A percentile compares a stretch with the other conserved stretches of the same genome.
Evolutionary conservation across 2,329 filamentous ascomycete species (phyloP).

Genomic region (Podosphaera leucotricha): DNA sequence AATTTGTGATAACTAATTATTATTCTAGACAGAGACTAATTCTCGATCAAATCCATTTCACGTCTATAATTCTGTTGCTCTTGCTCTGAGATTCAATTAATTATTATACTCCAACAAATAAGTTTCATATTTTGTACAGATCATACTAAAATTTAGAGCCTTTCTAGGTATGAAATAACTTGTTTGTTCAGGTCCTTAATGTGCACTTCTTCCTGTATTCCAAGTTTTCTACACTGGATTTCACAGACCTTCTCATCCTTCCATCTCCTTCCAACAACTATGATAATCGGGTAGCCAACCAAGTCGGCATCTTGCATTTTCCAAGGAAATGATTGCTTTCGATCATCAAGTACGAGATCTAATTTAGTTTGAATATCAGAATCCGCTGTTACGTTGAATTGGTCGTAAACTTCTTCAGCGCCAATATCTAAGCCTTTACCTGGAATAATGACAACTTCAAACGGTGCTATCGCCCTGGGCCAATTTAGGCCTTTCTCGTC

Average conservation of each 20-base stretch:
- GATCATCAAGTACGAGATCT: conserved; percentile 56
- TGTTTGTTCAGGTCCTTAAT: conserved; percentile 5
- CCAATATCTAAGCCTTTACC: conserved; percentile 23
- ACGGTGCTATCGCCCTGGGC: conserved; percentile 72
- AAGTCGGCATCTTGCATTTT: conserved; percentile 79
- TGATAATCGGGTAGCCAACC: conserved; percentile 64
- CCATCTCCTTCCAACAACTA: conserved; percentile 58
- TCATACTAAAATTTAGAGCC: conserved; percentile 4
- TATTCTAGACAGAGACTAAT: no score
- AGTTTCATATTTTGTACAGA: no score
- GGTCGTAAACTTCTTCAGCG: conserved; percentile 38
- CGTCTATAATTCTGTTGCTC: no score
- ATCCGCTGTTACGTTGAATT: conserved; percentile 17
- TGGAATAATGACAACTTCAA: conserved; percentile 45
- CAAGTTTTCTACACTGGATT: conserved; percentile 15
- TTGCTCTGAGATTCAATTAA: no score
- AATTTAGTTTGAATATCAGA: conserved; percentile 15
- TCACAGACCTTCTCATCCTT: conserved; percentile 12
- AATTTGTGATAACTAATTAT: no score
- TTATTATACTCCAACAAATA: no score
- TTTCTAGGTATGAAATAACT: conserved; percentile 6
- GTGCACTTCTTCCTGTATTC: conserved; percentile 7
- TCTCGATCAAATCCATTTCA: no score
- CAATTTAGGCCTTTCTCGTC: conserved; percentile 62
- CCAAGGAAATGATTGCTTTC: conserved; percentile 45